A percentile compares a stretch with the other conserved stretches of the same genome.
These are phyloP conservation scores for Moricandia moricandioides DNA, from an alignment of 345 rosid genomes.

Conservation along the genomic window DNA sequence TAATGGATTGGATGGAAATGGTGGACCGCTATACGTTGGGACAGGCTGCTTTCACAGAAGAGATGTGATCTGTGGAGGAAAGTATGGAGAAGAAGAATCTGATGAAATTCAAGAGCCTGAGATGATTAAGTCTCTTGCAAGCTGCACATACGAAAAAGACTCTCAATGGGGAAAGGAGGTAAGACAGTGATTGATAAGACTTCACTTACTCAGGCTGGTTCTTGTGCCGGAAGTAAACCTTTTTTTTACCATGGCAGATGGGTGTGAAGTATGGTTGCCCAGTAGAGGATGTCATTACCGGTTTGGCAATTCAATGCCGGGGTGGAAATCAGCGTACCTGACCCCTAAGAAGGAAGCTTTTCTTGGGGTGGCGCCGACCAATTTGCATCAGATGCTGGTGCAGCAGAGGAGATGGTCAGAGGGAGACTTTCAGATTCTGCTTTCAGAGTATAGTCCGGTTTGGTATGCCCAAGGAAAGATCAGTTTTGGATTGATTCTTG, in stretches of 20 bases:
- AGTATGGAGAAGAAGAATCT: slow-evolving; percentile 27
- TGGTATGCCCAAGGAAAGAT: slow-evolving; percentile 56
- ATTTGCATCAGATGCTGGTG: slow-evolving; percentile 56
- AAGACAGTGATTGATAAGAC: background rate
- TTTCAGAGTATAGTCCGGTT: slow-evolving; percentile 59
- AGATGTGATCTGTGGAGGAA: slow-evolving; percentile 57
- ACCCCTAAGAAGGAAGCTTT: slow-evolving; percentile 60
- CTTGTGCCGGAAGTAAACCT: background rate
- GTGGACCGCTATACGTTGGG: slow-evolving; percentile 66
- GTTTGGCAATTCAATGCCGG: slow-evolving; percentile 64
- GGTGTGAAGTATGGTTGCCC: slow-evolving; percentile 70
- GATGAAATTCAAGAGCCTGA: slow-evolving; percentile 25
- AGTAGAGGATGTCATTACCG: slow-evolving; percentile 88
- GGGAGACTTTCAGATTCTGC: slow-evolving; percentile 65
- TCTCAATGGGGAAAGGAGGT: slow-evolving; percentile 85
- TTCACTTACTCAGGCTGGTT: background rate
- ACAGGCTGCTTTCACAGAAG: slow-evolving; percentile 87
- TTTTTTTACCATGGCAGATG: slow-evolving; percentile 46
- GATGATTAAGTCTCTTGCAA: slow-evolving; percentile 51
- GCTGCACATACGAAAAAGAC: slow-evolving; percentile 51
- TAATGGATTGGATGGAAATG: slow-evolving; percentile 62
- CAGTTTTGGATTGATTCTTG: slow-evolving; percentile 47
- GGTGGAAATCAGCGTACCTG: slow-evolving; percentile 71
- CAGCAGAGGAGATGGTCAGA: slow-evolving; percentile 84
- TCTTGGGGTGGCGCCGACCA: slow-evolving; percentile 55